Percentiles rank a stretch among this genome's conserved stretches.
Evolutionary conservation across 2,329 filamentous ascomycete genomes (phyloP).

Genomic region (Colletotrichum trifolii): DNA sequence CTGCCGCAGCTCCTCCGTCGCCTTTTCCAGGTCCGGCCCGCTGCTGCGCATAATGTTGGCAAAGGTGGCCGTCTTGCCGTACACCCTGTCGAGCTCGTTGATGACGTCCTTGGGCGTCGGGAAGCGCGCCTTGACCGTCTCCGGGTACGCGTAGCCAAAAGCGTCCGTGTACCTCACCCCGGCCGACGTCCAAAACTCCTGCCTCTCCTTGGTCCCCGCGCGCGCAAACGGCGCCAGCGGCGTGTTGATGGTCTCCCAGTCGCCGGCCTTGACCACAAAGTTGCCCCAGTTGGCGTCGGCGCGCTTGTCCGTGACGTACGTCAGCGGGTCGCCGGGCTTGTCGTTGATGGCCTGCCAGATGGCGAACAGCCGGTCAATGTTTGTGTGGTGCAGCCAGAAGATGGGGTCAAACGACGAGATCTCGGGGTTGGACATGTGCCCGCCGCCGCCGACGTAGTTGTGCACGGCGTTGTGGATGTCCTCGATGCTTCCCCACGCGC

Average conservation of each 20-base stretch:
- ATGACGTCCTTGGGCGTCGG: conserved; percentile 37
- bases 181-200: conserved; percentile 44
- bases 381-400: conserved; percentile 62
- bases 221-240: conserved; percentile 43
- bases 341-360: conserved; percentile 35
- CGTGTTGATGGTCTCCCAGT: conserved; percentile 34
- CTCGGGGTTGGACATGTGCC: conserved; percentile 58
- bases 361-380: conserved; percentile 32
- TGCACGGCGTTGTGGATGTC: conserved; percentile 54
- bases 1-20: conserved; percentile 14
- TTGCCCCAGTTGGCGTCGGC: conserved; percentile 39
- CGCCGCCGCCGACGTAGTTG: conserved; percentile 46
- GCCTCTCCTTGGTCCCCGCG: conserved; percentile 5
- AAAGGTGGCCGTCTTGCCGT: conserved; percentile 28
- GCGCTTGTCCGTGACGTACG: conserved; percentile 23
- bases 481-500: conserved; percentile 44
- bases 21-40: conserved; percentile 10
- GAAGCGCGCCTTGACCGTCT: conserved; percentile 42
- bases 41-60: conserved; percentile 27
- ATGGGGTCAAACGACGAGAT: conserved; percentile 72
- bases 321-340: conserved; percentile 19
- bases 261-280: conserved; percentile 44
- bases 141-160: conserved; percentile 44
- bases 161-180: conserved; percentile 40
- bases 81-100: conserved; percentile 26